Base-by-base conservation (phyloP, 305 asterid genomes). In the Solanum chacoense region DNA sequence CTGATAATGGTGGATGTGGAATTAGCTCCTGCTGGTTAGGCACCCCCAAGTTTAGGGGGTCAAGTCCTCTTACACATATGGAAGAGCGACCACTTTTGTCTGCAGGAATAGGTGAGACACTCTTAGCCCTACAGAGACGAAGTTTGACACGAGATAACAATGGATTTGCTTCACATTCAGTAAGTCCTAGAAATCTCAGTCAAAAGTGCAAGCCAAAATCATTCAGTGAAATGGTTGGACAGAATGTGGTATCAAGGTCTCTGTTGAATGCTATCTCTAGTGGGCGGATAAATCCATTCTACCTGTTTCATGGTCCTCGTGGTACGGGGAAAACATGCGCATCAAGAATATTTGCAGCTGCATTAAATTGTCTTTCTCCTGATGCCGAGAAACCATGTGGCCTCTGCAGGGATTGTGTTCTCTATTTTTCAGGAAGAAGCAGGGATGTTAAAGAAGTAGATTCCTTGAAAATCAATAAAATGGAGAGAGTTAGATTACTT, bases 311-410 rank as follows among this genome's bases (percentile, higher is more conserved):
- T 85, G 99, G 99, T 55, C 98, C 98, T 11, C 94, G 96, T 85
- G 99, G 99, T 77, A 95, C 97, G 18, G 98, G 99, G 2, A 96
- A 96, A 90, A 95, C 98, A 75, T 94, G 96, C 2, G 94, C 96
- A 11, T 90, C 99, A 63, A 92, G 95, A 89, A 91, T 96, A 75
- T 96, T 96, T 90, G 95, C 99, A 28, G 99, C 98, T 8, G 97
- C 99, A 4, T 84, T 96, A 83, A 96, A 96, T 86, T 96, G 99
- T 90, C 91, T 93, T 16, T 94, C 98, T 31, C 55, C 85, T 1
- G 93, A 93, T 31, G 75, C 63, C 18, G 89, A 91, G 34, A 91
- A 86, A 90, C 99, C 98, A 24, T 95, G 99, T 69, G 98, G 98
- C 11, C 32, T 89, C 10, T 96, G 99, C 92, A 92, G 90, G 91